Evolutionary conservation across 768 basidiomycete species (phyloP).

Genomic region (Suillus hirtellus): DNA sequence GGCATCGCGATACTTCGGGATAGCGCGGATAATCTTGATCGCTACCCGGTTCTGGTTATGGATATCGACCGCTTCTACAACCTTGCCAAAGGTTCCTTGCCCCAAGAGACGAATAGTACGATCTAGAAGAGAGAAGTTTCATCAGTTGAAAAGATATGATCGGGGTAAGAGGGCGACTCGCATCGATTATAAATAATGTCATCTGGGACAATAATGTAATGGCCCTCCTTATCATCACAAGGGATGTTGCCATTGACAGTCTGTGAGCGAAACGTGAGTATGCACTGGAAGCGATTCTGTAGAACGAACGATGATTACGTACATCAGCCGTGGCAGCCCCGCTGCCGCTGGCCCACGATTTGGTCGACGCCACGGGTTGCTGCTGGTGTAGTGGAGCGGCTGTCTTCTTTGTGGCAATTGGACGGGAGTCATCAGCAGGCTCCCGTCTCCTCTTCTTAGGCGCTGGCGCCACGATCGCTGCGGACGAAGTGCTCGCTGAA

Average conservation of each 20-base stretch:
- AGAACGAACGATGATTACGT: slow-evolving; percentile 33
- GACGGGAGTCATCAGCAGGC: slow-evolving; percentile 69
- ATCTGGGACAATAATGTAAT: slow-evolving; percentile 93
- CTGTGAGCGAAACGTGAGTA: slow-evolving; percentile 39
- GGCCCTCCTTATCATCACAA: slow-evolving; percentile 98
- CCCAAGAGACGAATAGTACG: slow-evolving; percentile 88
- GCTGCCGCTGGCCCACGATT: slow-evolving; percentile 69
- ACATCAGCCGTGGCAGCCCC: slow-evolving; percentile 70
- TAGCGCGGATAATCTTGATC: slow-evolving; percentile 98
- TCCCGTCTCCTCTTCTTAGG: slow-evolving; percentile 87
- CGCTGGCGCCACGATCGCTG: slow-evolving; percentile 63
- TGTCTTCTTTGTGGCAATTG: slow-evolving; percentile 64
- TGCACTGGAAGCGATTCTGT: slow-evolving; percentile 17
- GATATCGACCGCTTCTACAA: slow-evolving; percentile 89
- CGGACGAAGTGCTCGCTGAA: slow-evolving; percentile 65
- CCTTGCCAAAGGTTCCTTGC: slow-evolving; percentile 98
- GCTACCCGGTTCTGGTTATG: slow-evolving; percentile 79
- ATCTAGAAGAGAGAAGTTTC: slow-evolving; percentile 52
- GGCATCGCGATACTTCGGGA: slow-evolving; percentile 98
- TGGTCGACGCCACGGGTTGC: slow-evolving; percentile 49
- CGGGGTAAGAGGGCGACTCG: slow-evolving; percentile 38
- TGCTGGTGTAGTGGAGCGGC: slow-evolving; percentile 51
- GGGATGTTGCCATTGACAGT: slow-evolving; percentile 65
- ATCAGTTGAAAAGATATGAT: slow-evolving; percentile 12
- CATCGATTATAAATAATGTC: slow-evolving; percentile 87